A percentile compares a stretch with the other conserved stretches of the same genome.
These are phyloP conservation scores for Mortierella sp. DNA, from an alignment of 371 early-diverging fungal genomes.

Conservation along the genomic window DNA sequence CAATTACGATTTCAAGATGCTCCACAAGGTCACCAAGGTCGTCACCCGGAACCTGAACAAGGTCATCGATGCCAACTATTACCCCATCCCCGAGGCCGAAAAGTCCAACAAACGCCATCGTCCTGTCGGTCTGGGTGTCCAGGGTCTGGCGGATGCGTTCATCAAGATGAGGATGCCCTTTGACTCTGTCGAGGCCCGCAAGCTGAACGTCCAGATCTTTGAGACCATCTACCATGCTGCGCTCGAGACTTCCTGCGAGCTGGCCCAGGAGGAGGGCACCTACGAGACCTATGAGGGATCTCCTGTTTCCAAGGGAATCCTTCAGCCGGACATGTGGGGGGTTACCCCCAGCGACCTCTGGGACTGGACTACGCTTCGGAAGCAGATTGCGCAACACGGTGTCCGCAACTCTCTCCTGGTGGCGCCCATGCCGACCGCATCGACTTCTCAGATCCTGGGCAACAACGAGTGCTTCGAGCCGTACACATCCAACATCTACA, in stretches of 20 bases:
- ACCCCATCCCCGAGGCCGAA: slow-evolving; percentile 95
- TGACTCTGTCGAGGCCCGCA: slow-evolving; percentile 92
- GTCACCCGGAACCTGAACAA: slow-evolving; percentile 96
- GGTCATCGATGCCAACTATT: slow-evolving; percentile 98
- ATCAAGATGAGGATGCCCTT: slow-evolving; percentile 96
- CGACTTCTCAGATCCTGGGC: slow-evolving; percentile 99
- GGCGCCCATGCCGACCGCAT: slow-evolving; percentile 99
- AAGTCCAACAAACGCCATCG: slow-evolving; percentile 96
- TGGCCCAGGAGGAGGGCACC: slow-evolving; percentile 88
- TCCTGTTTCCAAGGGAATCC: slow-evolving; percentile 92
- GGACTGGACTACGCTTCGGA: slow-evolving; percentile 94
- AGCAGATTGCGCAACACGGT: slow-evolving; percentile 90
- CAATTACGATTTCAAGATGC: slow-evolving; percentile 84
- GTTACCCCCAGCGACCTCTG: slow-evolving; percentile 85
- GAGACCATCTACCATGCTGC: slow-evolving; percentile 99
- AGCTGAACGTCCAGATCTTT: slow-evolving; percentile 94
- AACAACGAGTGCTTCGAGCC: slow-evolving; percentile 99
- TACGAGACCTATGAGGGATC: slow-evolving; percentile 95
- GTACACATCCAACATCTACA: slow-evolving; percentile 98
- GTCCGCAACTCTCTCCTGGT: slow-evolving; percentile 98
- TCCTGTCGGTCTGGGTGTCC: slow-evolving; percentile 99
- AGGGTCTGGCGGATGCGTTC: slow-evolving; percentile 99
- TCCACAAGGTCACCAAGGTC: slow-evolving; percentile 88
- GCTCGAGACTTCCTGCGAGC: slow-evolving; percentile 95
- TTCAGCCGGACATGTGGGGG: slow-evolving; percentile 98